Conservation (phyloP, 2,329 filamentous ascomycete species). For the Pseudogymnoascus verrucosus region DNA sequence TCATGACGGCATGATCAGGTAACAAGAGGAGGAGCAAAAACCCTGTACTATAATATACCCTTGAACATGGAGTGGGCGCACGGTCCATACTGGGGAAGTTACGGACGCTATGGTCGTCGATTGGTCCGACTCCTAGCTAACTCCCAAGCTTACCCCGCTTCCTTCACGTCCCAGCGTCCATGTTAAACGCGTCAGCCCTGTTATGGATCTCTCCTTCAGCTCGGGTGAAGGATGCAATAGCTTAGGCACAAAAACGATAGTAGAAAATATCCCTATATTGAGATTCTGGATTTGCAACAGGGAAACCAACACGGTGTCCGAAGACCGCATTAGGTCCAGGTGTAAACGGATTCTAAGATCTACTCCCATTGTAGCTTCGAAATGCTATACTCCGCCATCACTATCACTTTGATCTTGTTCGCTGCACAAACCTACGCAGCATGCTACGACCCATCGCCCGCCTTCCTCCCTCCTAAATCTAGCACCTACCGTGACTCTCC, state of each 20-base stretch:
- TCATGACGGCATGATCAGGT: neutral
- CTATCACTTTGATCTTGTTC: neutral
- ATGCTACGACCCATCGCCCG: conserved; percentile 7
- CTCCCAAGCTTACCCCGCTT: neutral
- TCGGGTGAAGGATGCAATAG: neutral
- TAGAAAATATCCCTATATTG: neutral
- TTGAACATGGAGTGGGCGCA: neutral
- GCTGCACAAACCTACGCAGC: neutral
- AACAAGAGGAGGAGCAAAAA: neutral
- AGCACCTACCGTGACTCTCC: neutral
- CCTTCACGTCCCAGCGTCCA: neutral
- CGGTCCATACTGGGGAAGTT: neutral
- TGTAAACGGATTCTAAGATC: neutral
- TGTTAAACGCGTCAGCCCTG: neutral
- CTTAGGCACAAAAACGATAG: neutral
- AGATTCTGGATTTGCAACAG: neutral
- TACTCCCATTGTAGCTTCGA: neutral
- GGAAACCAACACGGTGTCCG: neutral
- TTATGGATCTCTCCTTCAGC: neutral
- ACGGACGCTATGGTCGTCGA: neutral
- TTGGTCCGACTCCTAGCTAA: neutral
- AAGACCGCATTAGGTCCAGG: no score
- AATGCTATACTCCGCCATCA: neutral
- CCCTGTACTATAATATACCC: neutral
- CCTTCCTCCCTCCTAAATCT: neutral